Percentiles rank a stretch among this genome's conserved stretches.
These are phyloP conservation scores for Trametes cubensis DNA, from an alignment of 768 basidiomycete genomes.

Conservation along the genomic window DNA sequence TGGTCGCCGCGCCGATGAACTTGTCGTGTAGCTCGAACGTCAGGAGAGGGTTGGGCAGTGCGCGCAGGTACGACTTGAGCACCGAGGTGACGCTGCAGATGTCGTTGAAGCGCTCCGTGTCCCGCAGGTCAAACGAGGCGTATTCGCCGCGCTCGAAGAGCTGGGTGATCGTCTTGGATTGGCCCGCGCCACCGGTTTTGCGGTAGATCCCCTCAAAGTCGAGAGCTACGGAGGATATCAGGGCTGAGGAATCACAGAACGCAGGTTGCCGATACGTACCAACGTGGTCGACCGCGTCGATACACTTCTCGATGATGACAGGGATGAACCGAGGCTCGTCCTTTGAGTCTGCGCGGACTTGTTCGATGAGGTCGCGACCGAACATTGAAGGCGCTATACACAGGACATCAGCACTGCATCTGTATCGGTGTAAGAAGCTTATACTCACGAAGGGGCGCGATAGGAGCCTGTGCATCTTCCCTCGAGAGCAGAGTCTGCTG, in stretches of 20 bases:
- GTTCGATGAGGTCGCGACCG: conserved; percentile 84
- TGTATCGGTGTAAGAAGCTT: not conserved
- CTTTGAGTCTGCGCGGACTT: conserved; percentile 69
- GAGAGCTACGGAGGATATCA: conserved; percentile 54
- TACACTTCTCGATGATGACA: conserved; percentile 93
- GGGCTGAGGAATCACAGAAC: no score
- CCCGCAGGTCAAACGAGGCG: conserved; percentile 81
- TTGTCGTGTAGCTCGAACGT: conserved; percentile 91
- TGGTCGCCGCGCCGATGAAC: conserved; percentile 77
- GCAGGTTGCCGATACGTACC: no score
- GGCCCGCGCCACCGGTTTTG: conserved; percentile 91
- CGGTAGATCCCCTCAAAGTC: conserved; percentile 99
- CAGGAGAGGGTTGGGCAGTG: conserved; percentile 87
- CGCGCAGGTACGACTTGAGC: conserved; percentile 93
- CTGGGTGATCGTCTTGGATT: conserved; percentile 91
- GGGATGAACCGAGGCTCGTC: conserved; percentile 71
- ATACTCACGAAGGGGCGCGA: conserved; percentile 38
- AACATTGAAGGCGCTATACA: conserved; percentile 86
- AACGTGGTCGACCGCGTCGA: conserved; percentile 85
- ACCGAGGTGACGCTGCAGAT: conserved; percentile 97
- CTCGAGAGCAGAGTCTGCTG: conserved; percentile 45
- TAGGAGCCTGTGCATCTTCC: conserved; percentile 33
- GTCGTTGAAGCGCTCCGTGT: conserved; percentile 92
- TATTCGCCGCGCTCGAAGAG: conserved; percentile 95
- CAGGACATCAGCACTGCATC: conserved; percentile 13